These are phyloP conservation scores for Rhizophora mangle DNA, from an alignment of 345 rosid genomes.

Conservation along the genomic window DNA sequence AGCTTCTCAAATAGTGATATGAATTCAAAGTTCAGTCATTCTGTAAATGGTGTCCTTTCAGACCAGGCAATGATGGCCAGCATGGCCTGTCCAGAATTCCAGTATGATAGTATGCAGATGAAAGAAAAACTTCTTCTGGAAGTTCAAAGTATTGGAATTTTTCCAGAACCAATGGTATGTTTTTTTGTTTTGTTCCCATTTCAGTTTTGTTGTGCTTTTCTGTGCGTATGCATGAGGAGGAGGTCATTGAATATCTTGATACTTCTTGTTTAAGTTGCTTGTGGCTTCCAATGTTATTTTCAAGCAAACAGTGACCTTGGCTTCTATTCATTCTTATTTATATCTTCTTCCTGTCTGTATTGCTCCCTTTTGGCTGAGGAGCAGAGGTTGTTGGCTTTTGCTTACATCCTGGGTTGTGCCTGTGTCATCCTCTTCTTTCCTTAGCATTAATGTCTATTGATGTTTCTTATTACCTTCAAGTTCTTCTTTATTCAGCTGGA, in stretches of 20 bases:
- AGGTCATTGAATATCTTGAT: neutral
- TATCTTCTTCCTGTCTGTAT: neutral
- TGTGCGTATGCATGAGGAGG: neutral
- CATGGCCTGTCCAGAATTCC: conserved; percentile 46
- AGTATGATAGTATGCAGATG: conserved; percentile 54
- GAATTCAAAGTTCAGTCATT: conserved; percentile 37
- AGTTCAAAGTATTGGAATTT: conserved; percentile 76
- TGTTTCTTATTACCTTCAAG: conserved; percentile 10
- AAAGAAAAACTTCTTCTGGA: conserved; percentile 75
- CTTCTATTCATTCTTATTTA: neutral
- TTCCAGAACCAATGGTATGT: conserved; percentile 73
- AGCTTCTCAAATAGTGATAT: conserved; percentile 36
- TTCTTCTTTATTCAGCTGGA: conserved; percentile 48
- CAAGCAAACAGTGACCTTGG: neutral
- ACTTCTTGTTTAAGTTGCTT: neutral
- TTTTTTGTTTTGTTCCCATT: conserved; percentile 1
- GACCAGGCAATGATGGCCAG: conserved; percentile 40
- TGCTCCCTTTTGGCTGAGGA: neutral
- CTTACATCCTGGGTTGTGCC: no score
- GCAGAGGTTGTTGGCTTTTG: conserved; percentile 3
- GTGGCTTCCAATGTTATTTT: conserved; percentile 2
- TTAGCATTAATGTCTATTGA: neutral
- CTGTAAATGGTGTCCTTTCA: conserved; percentile 42
- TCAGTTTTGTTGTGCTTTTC: conserved; percentile 3
- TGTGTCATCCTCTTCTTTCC: no score